Evolutionary conservation across 2,329 filamentous ascomycete species (phyloP), one percentile per base, ranked within the genome.

Genomic region (Claviceps capensis): DNA sequence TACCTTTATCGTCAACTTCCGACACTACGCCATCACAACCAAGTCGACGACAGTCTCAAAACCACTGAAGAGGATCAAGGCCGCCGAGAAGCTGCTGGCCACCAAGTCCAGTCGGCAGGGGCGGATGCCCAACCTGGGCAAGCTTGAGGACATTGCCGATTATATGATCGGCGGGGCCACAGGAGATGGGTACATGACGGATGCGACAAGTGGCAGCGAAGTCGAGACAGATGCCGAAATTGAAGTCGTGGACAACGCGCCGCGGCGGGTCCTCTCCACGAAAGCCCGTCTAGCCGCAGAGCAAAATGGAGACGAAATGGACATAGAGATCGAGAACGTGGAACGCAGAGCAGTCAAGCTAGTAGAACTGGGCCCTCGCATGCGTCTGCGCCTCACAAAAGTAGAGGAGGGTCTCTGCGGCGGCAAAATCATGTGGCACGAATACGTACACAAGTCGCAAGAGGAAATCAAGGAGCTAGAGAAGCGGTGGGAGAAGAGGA

Each of bases 381-480:
- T 98, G 85, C 85, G 81, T 55, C 72, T 98, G 42, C 82, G 91
- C 36, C 74, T 98, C 69, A 90, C 88, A 52, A 98, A 98, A 72
- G 90, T 98, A 4, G 93, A 98, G 64, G 93, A 98, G 60, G 93
- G 91, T 1, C 69, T 97, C 6, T 96, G 89, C 61, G 78, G 79
- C 26, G 93, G 93, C 48, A 93, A 88, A 65, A 79, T 95, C 52
- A 87, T 98, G 86, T 98, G 93, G 93, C 93, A 98, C 67, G 89
- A 96, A 65, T 94, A 88, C 64, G 82, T 97, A 50, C 80, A 84
- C 64, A 98, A 98, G 76, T 82, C 81, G 6, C 81, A 81, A 59
- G 77, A 80, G 17, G 90, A 98, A 66, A 72, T 88, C 52, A 79
- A 83, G 63, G 80, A 85, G 57, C 69, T 96, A 60, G 90, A 97